Base-by-base conservation (phyloP, 768 basidiomycete genomes). In the Tricholoma furcatifolium region DNA sequence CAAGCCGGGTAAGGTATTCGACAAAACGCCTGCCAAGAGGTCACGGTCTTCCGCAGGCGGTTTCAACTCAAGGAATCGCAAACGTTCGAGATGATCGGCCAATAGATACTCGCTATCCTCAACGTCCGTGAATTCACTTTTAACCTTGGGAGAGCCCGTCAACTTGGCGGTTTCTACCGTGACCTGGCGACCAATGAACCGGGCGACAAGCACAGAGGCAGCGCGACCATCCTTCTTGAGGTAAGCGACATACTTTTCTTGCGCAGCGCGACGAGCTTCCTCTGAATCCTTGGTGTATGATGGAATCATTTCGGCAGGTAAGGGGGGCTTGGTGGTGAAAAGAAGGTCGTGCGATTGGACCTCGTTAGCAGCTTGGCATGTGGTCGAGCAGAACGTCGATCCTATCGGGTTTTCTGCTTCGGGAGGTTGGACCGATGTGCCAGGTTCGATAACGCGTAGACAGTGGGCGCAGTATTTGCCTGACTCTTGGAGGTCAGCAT, bases 401-500 rank as follows among this genome's bases (percentile, higher is more conserved):
- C 69, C 59, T 47, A 89, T 75, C 24, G 76, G 75, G 59, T 87
- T 84, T 14, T 69, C 65, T 39, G 69, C 67, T 50, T 62, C 64
- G 3, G 78, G 71, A 2, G 77, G 69, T 45, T 66, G 67, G 47
- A 87, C 65, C 12, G 76, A 72, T 47, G 70, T 65, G 50, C 67
- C 74, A 21, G 75, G 65, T 51, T 80, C 65, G 48, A 92, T 77
- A 44, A 64, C 60, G 34, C 87, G 80, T 59, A 93, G 73, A 64
- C 91, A 93, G 58, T 88, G 82, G 15, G 82, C 78, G 64, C 91
- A 93, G 58, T 91, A 74, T 3, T 81, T 80, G 18, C 85, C 85
- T 46, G 80, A 78, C 34, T 74, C 72, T 68, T 87, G 80, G 17
- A 93, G 72, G 60, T 93, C 91, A 1, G 72, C 61, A 60, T 93